phyloP scores from a whole-genome alignment of 2,329 filamentous ascomycete genomes.

The Stylonectria norvegica region DNA sequence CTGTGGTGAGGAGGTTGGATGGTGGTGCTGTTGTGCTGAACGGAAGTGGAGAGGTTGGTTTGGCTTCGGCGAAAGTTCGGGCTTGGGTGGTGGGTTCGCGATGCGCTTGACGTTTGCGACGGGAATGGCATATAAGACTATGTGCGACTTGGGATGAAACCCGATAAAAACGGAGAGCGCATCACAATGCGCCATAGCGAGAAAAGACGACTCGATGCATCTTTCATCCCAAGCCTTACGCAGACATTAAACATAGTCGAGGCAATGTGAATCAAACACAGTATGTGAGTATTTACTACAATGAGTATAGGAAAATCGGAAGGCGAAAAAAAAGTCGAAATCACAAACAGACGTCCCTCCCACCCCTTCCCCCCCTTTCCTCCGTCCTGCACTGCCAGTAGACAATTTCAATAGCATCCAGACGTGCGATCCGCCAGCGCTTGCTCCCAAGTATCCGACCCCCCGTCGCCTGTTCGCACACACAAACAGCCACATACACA shows the following conservation, averaged over 20 bases:
- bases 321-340: slow-evolving; percentile 13
- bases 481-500: slow-evolving; percentile 11
- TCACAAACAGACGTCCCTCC: slow-evolving; percentile 19
- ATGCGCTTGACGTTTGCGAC: neutral
- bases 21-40: neutral
- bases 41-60: neutral
- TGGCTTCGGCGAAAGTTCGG: neutral
- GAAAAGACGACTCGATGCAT: too few relatives aligned
- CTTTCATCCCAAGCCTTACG: neutral
- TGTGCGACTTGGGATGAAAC: too few relatives aligned
- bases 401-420: slow-evolving; percentile 22
- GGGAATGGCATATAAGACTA: neutral
- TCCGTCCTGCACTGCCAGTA: slow-evolving; percentile 13
- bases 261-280: slow-evolving; percentile 1
- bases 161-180: too few relatives aligned
- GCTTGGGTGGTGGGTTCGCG: neutral
- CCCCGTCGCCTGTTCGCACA: slow-evolving; percentile 8
- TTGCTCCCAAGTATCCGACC: slow-evolving; percentile 5
- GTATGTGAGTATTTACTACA: slow-evolving; percentile 20
- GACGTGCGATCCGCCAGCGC: slow-evolving; percentile 14
- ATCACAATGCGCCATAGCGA: too few relatives aligned
- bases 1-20: neutral
- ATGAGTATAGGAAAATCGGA: slow-evolving; percentile 18
- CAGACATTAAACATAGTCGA: neutral
- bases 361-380: slow-evolving; percentile 3